phyloP scores from a whole-genome alignment of 352 stramenopile genomes.

The Phytophthora kernoviae region DNA sequence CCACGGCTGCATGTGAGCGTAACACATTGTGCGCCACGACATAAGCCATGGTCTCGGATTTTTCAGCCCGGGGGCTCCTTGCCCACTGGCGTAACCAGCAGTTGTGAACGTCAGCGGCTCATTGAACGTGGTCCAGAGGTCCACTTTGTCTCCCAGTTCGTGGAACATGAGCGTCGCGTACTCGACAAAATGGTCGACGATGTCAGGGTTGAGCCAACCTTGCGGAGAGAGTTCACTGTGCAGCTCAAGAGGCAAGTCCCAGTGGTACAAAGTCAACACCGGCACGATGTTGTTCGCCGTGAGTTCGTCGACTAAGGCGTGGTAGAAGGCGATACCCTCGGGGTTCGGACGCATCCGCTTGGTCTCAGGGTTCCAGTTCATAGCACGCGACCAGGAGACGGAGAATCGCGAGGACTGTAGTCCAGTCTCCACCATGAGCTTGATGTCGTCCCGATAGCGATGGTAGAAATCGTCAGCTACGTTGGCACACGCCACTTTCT shows the following conservation, averaged over 20 bases:
- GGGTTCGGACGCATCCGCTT: slow-evolving; percentile 77
- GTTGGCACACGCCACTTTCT: slow-evolving; percentile 84
- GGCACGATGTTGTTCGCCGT: slow-evolving; percentile 79
- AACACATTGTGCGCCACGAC: slow-evolving; percentile 88
- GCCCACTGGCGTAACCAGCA: slow-evolving; percentile 85
- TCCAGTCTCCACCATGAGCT: slow-evolving; percentile 92
- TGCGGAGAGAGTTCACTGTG: slow-evolving; percentile 76
- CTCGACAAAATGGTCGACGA: slow-evolving; percentile 74
- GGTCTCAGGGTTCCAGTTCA: slow-evolving; percentile 71
- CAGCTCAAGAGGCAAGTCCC: slow-evolving; percentile 92
- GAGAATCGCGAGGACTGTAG: slow-evolving; percentile 93
- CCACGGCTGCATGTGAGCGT: slow-evolving; percentile 87
- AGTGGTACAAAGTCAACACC: slow-evolving; percentile 97
- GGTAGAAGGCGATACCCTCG: slow-evolving; percentile 93
- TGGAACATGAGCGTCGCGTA: slow-evolving; percentile 93
- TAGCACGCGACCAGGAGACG: slow-evolving; percentile 92
- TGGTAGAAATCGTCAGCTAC: slow-evolving; percentile 95
- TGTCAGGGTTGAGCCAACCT: slow-evolving; percentile 69
- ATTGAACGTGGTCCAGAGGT: slow-evolving; percentile 95
- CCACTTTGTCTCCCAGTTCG: slow-evolving; percentile 91
- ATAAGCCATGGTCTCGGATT: slow-evolving; percentile 58
- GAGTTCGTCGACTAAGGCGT: slow-evolving; percentile 90
- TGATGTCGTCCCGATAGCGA: slow-evolving; percentile 90
- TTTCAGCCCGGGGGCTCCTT: slow-evolving; percentile 43
- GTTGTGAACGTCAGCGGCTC: slow-evolving; percentile 90